A percentile compares a stretch with the other conserved stretches of the same genome.
Conservation (phyloP, 352 stramenopile species). For the Globisporangium alternatum region DNA sequence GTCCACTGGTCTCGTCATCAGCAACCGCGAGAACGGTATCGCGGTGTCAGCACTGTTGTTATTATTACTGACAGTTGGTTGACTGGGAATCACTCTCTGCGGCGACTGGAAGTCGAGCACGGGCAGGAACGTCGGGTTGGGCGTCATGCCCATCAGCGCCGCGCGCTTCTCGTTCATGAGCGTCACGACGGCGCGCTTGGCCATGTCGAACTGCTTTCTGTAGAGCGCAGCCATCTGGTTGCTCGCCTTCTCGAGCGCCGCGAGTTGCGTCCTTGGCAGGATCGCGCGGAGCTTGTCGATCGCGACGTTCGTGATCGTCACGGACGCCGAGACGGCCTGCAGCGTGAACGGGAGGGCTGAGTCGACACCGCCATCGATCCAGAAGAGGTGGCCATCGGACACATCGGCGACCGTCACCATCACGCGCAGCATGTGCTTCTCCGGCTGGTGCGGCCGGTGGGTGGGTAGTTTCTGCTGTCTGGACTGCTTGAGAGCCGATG, state of each 20-base stretch:
- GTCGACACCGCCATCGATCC: conserved; percentile 28
- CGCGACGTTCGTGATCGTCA: conserved; percentile 40
- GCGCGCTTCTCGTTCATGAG: conserved; percentile 52
- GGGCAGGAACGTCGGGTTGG: conserved; percentile 25
- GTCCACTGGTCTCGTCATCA: conserved; percentile 26
- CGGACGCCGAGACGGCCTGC: conserved; percentile 41
- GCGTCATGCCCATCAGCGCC: conserved; percentile 19
- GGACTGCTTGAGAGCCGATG: not conserved
- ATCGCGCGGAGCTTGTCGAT: conserved; percentile 49
- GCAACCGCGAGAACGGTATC: conserved; percentile 31
- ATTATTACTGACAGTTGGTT: not conserved
- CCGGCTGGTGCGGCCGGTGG: not conserved
- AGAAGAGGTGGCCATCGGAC: conserved; percentile 48
- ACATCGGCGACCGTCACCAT: conserved; percentile 55
- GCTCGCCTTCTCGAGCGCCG: conserved; percentile 26
- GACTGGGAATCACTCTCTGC: conserved; percentile 10
- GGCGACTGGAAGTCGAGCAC: conserved; percentile 20
- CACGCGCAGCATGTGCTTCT: conserved; percentile 25
- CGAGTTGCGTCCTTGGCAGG: conserved; percentile 34
- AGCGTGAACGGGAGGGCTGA: conserved; percentile 33
- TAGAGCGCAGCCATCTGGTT: conserved; percentile 25
- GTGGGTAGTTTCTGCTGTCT: not conserved
- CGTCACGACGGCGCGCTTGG: conserved; percentile 34
- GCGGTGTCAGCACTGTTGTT: not conserved
- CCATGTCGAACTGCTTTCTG: conserved; percentile 30